Conservation (phyloP, 306 rosid genomes). For the Echinosophora koreensis region DNA sequence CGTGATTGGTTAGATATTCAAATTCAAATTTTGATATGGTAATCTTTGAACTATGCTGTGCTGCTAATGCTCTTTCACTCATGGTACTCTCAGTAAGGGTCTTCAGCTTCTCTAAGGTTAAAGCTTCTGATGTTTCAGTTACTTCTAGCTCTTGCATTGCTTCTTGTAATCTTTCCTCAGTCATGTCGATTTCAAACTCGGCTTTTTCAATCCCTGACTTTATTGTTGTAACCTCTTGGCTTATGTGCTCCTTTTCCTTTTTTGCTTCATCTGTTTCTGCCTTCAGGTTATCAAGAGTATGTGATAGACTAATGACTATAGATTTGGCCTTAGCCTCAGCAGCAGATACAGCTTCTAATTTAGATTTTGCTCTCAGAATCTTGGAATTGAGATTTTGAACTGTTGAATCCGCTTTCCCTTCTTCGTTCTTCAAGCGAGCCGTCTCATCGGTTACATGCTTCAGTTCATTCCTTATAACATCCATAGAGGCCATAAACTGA, state of each 20-base stretch:
- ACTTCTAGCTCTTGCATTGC: slow-evolving; percentile 75
- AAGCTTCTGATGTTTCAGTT: slow-evolving; percentile 67
- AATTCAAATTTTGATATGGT: slow-evolving; percentile 85
- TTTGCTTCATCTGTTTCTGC: slow-evolving; percentile 62
- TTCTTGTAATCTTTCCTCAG: slow-evolving; percentile 70
- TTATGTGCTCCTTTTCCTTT: slow-evolving; percentile 60
- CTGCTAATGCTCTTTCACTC: slow-evolving; percentile 64
- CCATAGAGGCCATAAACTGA: slow-evolving; percentile 88
- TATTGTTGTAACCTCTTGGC: slow-evolving; percentile 56
- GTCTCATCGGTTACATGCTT: slow-evolving; percentile 63
- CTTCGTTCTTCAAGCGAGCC: slow-evolving; percentile 58
- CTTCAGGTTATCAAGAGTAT: slow-evolving; percentile 68
- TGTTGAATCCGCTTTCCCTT: slow-evolving; percentile 54
- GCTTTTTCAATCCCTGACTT: slow-evolving; percentile 59
- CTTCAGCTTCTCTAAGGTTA: slow-evolving; percentile 69
- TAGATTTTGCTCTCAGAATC: slow-evolving; percentile 78
- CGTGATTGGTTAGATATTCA: slow-evolving; percentile 75
- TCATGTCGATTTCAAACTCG: slow-evolving; percentile 65
- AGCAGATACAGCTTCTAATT: slow-evolving; percentile 72
- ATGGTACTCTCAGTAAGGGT: slow-evolving; percentile 63
- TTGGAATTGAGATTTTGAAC: slow-evolving; percentile 69
- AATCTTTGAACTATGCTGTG: slow-evolving; percentile 65
- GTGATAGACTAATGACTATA: slow-evolving; percentile 60
- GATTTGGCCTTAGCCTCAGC: slow-evolving; percentile 75
- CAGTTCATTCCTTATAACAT: slow-evolving; percentile 83